Evolutionary conservation across 2,329 filamentous ascomycete species (phyloP).

Genomic region (Arthrobotrys iridis): DNA sequence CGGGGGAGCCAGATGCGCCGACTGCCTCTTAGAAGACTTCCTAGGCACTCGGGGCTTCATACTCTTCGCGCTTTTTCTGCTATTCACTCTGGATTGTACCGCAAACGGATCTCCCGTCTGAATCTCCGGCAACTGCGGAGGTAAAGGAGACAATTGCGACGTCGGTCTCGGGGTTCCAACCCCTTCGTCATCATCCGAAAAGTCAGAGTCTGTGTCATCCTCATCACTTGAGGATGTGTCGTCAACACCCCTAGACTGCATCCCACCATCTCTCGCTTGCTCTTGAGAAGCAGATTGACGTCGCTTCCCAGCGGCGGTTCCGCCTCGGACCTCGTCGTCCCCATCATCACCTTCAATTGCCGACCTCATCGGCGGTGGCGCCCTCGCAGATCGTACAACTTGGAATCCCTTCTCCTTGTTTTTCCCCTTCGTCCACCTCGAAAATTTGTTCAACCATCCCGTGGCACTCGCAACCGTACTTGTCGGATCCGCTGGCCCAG

Average conservation of each 20-base stretch:
- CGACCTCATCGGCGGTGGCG: constrained; percentile 79
- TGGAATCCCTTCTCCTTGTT: constrained; percentile 85
- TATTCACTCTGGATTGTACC: constrained; percentile 55
- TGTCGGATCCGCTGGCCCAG: constrained; percentile 92
- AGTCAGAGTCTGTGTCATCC: constrained; percentile 57
- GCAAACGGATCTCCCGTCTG: constrained; percentile 71
- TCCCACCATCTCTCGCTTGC: constrained; percentile 44
- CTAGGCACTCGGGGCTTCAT: constrained; percentile 71
- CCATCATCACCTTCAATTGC: constrained; percentile 74
- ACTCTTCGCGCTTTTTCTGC: constrained; percentile 60
- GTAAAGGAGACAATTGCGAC: constrained; percentile 61
- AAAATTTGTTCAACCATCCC: constrained; percentile 81
- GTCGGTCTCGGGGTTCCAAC: constrained; percentile 60
- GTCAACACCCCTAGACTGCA: constrained; percentile 8
- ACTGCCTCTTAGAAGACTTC: constrained; percentile 76
- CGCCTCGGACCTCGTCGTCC: constrained; percentile 58
- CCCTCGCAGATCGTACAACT: constrained; percentile 87
- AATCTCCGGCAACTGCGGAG: constrained; percentile 70
- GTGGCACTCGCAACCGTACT: constrained; percentile 88
- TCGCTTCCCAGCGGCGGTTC: constrained; percentile 60
- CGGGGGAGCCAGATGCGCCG: constrained; percentile 58
- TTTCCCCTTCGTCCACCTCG: constrained; percentile 53
- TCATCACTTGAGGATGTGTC: constrained; percentile 54
- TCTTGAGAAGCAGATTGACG: constrained; percentile 65
- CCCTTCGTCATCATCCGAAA: constrained; percentile 61